Evolutionary conservation across 306 rosid genomes (phyloP), one percentile per base, ranked within the genome.

Genomic region (Lablab purpureus): DNA sequence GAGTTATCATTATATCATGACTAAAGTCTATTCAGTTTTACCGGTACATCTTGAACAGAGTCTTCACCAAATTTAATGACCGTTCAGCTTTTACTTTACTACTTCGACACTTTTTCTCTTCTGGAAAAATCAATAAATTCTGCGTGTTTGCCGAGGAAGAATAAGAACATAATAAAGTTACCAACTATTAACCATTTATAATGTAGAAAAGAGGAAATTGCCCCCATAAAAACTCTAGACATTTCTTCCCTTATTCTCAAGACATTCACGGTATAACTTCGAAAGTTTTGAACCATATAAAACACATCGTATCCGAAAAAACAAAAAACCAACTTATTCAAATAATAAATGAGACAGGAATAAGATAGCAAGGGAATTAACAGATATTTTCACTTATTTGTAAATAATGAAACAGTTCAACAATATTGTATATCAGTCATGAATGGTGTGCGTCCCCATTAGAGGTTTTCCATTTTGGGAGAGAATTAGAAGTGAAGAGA

Each of bases 401-500:
- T 50, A 60, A 49, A 56, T 47, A 58, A 18, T 27, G 15, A 43
- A 10, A 40, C 45, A 2, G 45, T 40, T 50, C 43, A 15, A 78
- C 21, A 32, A 34, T 34, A 23, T 22, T 32, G 37, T 28, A n/a
- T 80, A 40, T 60, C 74, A 58, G 73, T 50, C 83, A 40, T 67
- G 67, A 58, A 78, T 67, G 51, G n/a, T 68, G 41, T 12, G 62
- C 66, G 75, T 45, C 43, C 11, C 17, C 50, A 43, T 73, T 63
- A 82, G 50, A 58, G 49, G 71, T 41, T 60, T 74, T 70, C 73
- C 43, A 50, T 55, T 49, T 83, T 74, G 27, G 46, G 64, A 78
- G 78, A 76, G 73, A 28, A 78, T 74, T 70, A 59, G 8, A 40
- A 69, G 56, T 76, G 67, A 71, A 77, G 54, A 84, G 67, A 82